Percentiles rank a stretch among this genome's conserved stretches.
Evolutionary conservation across 2,329 filamentous ascomycete genomes (phyloP).

Genomic region (Hypoxylon sp.): DNA sequence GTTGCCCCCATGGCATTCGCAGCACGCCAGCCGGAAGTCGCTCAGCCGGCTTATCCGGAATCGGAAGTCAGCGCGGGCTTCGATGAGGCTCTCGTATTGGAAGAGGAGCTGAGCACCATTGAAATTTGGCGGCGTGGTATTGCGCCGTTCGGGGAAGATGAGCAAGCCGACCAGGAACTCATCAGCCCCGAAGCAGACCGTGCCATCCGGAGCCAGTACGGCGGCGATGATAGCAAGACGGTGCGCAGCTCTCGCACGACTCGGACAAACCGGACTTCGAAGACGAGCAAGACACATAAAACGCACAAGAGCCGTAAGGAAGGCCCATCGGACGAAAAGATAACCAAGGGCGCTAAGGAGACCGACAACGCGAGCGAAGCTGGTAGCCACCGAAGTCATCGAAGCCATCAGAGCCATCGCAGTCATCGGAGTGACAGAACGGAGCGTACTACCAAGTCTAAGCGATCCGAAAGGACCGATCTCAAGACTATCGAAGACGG

Average conservation of each 20-base stretch:
- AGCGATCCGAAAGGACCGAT: slow-evolving; percentile 44
- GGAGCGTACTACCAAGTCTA: slow-evolving; percentile 50
- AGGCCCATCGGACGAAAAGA: slow-evolving; percentile 40
- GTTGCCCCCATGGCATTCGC: slow-evolving; percentile 50
- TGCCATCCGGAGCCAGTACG: slow-evolving; percentile 56
- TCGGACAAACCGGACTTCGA: slow-evolving; percentile 49
- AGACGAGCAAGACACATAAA: slow-evolving; percentile 44
- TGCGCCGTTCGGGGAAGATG: slow-evolving; percentile 59
- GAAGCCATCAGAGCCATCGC: slow-evolving; percentile 50
- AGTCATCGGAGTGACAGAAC: slow-evolving; percentile 54
- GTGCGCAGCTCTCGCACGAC: slow-evolving; percentile 47
- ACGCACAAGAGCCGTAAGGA: slow-evolving; percentile 40
- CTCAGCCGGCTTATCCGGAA: slow-evolving; percentile 40
- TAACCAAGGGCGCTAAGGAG: slow-evolving; percentile 46
- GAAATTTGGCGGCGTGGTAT: slow-evolving; percentile 71
- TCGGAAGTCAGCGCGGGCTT: slow-evolving; percentile 51
- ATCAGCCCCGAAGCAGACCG: slow-evolving; percentile 68
- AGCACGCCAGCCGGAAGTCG: slow-evolving; percentile 32
- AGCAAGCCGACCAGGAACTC: slow-evolving; percentile 65
- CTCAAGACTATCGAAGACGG: slow-evolving; percentile 54
- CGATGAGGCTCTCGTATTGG: slow-evolving; percentile 68
- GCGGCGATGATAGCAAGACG: slow-evolving; percentile 54
- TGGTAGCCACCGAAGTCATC: slow-evolving; percentile 47
- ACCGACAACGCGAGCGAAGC: slow-evolving; percentile 52
- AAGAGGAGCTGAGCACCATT: slow-evolving; percentile 69